These are phyloP conservation scores for Fusarium liriodendri DNA, from an alignment of 2,329 filamentous ascomycete species.

Conservation along the genomic window DNA sequence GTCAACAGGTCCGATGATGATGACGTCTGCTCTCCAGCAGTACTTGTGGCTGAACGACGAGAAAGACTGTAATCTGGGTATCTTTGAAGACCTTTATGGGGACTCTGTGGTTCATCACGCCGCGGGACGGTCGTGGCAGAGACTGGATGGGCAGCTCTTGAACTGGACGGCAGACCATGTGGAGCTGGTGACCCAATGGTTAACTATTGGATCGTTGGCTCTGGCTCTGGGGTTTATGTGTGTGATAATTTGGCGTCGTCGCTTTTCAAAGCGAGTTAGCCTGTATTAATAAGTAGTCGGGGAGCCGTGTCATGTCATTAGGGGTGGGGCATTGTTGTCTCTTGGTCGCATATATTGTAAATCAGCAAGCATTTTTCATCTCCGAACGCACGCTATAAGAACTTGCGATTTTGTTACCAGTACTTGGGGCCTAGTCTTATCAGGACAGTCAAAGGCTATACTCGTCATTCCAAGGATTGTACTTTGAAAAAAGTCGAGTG, in stretches of 20 bases:
- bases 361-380: not conserved
- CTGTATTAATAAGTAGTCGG: not conserved
- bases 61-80: not conserved
- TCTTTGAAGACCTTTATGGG: not conserved
- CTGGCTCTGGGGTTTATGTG: not conserved
- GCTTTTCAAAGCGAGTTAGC: not conserved
- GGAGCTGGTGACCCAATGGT: not conserved
- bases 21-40: not conserved
- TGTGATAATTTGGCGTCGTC: not conserved
- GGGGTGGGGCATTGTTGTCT: not conserved
- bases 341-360: not conserved
- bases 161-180: slow-evolving; percentile 9
- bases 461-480: not conserved
- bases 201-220: not conserved
- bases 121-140: slow-evolving; percentile 13
- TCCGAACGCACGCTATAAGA: not conserved
- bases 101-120: slow-evolving; percentile 1
- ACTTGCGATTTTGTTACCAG: too few relatives aligned
- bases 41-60: not conserved
- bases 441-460: not conserved
- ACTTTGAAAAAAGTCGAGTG: not conserved
- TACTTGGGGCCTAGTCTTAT: not conserved
- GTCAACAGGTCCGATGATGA: slow-evolving; percentile 12
- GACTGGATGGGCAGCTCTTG: not conserved
- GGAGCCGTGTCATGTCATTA: not conserved